Conservation (phyloP, 2,329 filamentous ascomycete species). For the Trichoderma lentiforme region DNA sequence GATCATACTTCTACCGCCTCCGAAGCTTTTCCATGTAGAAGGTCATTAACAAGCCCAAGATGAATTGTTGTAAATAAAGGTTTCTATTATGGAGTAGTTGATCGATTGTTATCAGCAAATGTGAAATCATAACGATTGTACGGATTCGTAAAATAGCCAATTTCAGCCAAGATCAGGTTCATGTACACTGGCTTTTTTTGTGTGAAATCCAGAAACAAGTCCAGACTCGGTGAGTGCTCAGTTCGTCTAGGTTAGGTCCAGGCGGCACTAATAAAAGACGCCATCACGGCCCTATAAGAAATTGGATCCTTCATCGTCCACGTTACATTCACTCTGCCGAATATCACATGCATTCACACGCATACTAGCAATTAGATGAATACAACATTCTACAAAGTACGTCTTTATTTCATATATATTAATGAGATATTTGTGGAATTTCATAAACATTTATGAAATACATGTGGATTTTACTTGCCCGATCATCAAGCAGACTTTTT, state of each 20-base stretch:
- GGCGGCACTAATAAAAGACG: neutral
- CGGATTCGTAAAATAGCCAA: neutral
- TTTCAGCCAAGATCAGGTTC: neutral
- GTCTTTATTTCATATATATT: neutral
- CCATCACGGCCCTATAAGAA: neutral
- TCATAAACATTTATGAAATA: neutral
- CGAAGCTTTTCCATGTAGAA: neutral
- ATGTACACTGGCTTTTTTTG: neutral
- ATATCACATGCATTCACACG: neutral
- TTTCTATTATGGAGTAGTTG: neutral
- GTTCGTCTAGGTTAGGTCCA: neutral
- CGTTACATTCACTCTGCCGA: neutral
- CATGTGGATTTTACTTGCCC: neutral
- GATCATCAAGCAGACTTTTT: neutral
- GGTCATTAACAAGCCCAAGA: neutral
- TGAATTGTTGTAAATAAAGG: no score
- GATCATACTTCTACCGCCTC: slow-evolving; percentile 6
- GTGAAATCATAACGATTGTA: neutral
- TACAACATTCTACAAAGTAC: neutral
- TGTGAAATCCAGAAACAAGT: neutral
- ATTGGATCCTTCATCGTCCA: neutral
- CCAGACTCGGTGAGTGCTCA: neutral
- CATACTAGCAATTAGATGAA: neutral
- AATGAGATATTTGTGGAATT: neutral
- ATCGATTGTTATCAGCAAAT: neutral